Conservation (phyloP, 2,329 filamentous ascomycete genomes). For the Colletotrichum neosansevieriae region DNA sequence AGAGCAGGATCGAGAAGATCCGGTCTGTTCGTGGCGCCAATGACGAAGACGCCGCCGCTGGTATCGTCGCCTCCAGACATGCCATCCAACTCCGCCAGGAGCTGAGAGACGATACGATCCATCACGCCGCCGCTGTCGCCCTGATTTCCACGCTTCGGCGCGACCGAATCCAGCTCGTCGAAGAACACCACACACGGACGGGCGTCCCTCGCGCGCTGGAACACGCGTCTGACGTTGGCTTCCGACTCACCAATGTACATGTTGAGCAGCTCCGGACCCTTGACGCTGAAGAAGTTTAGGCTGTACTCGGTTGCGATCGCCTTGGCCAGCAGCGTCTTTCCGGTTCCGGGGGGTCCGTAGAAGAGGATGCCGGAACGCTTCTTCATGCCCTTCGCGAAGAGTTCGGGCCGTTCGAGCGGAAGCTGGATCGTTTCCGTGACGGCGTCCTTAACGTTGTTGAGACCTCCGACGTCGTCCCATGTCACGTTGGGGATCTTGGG, state of each 20-base stretch:
- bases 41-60: constrained; percentile 90
- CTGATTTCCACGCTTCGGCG: constrained; percentile 96
- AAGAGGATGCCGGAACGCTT: constrained; percentile 91
- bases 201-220: constrained; percentile 87
- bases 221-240: constrained; percentile 89
- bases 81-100: constrained; percentile 94
- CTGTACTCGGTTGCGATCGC: constrained; percentile 95
- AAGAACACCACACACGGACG: constrained; percentile 93
- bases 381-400: constrained; percentile 98
- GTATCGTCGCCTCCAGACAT: constrained; percentile 94
- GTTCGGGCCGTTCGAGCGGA: constrained; percentile 88
- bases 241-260: constrained; percentile 98
- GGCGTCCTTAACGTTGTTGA: constrained; percentile 96
- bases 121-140: constrained; percentile 98
- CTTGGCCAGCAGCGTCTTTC: constrained; percentile 92
- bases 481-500: constrained; percentile 98
- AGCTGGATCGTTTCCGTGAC: constrained; percentile 96
- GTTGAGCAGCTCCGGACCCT: constrained; percentile 90
- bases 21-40: constrained; percentile 94
- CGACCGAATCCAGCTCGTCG: constrained; percentile 92
- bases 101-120: constrained; percentile 95
- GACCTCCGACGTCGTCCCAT: constrained; percentile 95
- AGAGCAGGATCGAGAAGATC: constrained; percentile 93
- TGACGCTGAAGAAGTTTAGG: constrained; percentile 94
- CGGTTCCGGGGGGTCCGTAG: constrained; percentile 90